Evolutionary conservation across 2,329 filamentous ascomycete genomes (phyloP), one percentile per base, ranked within the genome.

Genomic region (Penicillium sp.): DNA sequence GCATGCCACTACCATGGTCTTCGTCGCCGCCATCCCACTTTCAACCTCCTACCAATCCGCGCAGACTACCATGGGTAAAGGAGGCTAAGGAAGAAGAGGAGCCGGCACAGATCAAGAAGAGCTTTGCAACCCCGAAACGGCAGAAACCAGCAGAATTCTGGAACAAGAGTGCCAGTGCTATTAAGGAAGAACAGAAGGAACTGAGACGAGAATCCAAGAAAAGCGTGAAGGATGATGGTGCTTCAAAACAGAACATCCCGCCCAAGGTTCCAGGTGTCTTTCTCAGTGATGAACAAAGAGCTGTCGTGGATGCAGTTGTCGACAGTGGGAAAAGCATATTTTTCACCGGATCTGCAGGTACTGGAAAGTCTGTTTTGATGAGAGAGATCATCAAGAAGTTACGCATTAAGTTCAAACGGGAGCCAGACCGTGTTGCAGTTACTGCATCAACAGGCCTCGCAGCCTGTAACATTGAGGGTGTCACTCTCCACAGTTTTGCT

Each of bases 341-440:
- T 77, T 99, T 99, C 71, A 99, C 94, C 1, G 94, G 94, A 62
- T 96, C 94, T 52, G 94, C 94, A 51, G 91, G 85, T 79, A 97
- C 94, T 4, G 94, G 94, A 71, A 99, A 99, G 78, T 99, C 94
- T 1, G 93, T 99, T 3, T 75, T 99, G 51, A 91, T 99, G 82
- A 84, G 92, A 58, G 86, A 95, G 59, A 96, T 97, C 54, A 97
- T 99, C 62, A 77, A 83, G 4, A 85, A 89, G 3, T 69, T 99
- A 44, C 89, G 88, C 54, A 84, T 84, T 56, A 97, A 95, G 67
- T 88, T 88, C 70, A 77, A 75, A 3, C 81, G 83, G 43, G 90
- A 96, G 59, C 85, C 88, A 0, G 94, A 97, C 68, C 83, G 90
- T 50, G 83, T 99, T 36, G 93, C 93, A 4, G 89, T 99, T 21